A percentile compares a stretch with the other conserved stretches of the same genome.
Evolutionary conservation across 192 early-diverging fungal genomes (phyloP).

Genomic region (Dispira simplex): DNA sequence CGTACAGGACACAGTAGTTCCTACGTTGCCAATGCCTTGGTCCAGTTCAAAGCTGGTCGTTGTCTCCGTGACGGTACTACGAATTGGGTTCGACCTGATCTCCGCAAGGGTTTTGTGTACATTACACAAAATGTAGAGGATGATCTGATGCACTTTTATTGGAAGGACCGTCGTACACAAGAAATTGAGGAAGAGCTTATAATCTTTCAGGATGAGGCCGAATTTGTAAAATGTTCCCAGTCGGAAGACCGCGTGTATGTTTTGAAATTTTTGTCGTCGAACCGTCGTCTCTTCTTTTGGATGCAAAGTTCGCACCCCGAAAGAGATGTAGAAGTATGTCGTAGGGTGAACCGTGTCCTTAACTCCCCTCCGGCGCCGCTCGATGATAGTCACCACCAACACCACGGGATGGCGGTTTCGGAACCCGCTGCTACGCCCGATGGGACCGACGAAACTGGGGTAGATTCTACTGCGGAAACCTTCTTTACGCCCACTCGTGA

Average conservation of each 20-base stretch:
- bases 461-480: constrained; percentile 22
- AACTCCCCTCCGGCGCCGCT: constrained; percentile 14
- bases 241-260: constrained; percentile 58
- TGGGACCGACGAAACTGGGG: constrained; percentile 10
- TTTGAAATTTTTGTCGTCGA: constrained; percentile 66
- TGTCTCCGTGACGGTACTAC: constrained; percentile 44
- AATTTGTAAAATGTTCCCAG: constrained; percentile 36
- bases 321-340: constrained; percentile 37
- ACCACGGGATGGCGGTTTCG: no score
- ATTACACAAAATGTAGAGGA: constrained; percentile 39
- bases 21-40: constrained; percentile 8
- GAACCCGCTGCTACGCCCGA: constrained; percentile 15
- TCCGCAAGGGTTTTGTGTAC: constrained; percentile 40
- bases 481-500: constrained; percentile 16
- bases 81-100: constrained; percentile 53
- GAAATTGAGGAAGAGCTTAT: constrained; percentile 45
- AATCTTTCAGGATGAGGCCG: constrained; percentile 64
- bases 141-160: constrained; percentile 59
- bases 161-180: constrained; percentile 51
- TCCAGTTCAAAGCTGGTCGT: constrained; percentile 61
- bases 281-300: constrained; percentile 71
- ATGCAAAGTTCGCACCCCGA: constrained; percentile 51
- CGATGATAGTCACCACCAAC: constrained; percentile 11
- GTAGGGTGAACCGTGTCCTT: constrained; percentile 39
- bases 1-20: neutral